Evolutionary conservation across 192 early-diverging fungal genomes (phyloP).

Genomic region (Backusella tarrabulga): DNA sequence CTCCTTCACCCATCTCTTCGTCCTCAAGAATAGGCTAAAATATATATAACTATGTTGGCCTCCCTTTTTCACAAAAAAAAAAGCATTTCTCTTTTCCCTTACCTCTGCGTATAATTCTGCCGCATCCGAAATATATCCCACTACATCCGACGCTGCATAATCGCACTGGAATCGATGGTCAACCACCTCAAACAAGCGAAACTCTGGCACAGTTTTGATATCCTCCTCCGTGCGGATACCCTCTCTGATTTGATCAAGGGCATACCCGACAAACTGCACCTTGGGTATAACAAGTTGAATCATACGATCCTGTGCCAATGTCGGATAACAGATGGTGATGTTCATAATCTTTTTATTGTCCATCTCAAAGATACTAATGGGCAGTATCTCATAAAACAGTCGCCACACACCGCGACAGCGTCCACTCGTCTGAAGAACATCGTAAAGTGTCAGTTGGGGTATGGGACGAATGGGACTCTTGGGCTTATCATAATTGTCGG

Average conservation of each 20-base stretch:
- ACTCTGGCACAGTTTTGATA: slow-evolving; percentile 45
- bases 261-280: neutral
- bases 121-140: slow-evolving; percentile 26
- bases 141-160: slow-evolving; percentile 42
- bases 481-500: neutral
- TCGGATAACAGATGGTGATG: slow-evolving; percentile 62
- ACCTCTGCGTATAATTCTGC: slow-evolving; percentile 58
- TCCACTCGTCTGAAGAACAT: neutral
- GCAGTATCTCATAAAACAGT: slow-evolving; percentile 83
- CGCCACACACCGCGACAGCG: neutral
- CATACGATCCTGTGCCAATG: slow-evolving; percentile 56
- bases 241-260: slow-evolving; percentile 6
- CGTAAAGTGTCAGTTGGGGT: neutral
- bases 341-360: slow-evolving; percentile 76
- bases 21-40: slow-evolving; percentile 46
- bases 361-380: slow-evolving; percentile 77
- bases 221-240: slow-evolving; percentile 29
- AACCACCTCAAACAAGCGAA: slow-evolving; percentile 49
- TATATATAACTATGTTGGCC: neutral
- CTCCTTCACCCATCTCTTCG: slow-evolving; percentile 34
- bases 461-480: neutral
- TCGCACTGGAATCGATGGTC: slow-evolving; percentile 46
- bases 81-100: neutral
- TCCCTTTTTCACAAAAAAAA: too few relatives aligned
- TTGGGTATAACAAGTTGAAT: slow-evolving; percentile 73